Evolutionary conservation across 148 eudicot species (phyloP).

Genomic region (Rhododendron ovatum): DNA sequence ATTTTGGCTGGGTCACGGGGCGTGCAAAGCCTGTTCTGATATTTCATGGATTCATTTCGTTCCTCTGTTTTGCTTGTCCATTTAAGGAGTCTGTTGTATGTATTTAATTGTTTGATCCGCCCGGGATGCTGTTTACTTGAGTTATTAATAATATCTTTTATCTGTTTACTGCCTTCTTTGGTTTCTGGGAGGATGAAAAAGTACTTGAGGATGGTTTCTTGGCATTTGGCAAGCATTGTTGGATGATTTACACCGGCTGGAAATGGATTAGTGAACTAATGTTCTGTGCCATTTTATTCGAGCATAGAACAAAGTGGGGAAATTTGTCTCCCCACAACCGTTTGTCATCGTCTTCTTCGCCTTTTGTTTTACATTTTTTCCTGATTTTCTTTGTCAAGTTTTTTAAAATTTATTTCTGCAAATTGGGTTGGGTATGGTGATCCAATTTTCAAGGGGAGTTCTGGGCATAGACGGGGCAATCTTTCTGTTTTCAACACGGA

Average conservation of each 20-base stretch:
- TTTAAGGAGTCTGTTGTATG: neutral
- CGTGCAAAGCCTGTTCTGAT: neutral
- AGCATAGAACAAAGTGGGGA: neutral
- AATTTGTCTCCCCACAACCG: neutral
- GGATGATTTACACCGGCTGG: neutral
- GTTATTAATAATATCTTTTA: neutral
- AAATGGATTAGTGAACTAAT: neutral
- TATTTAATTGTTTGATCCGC: neutral
- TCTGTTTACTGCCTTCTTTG: neutral
- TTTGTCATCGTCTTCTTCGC: neutral
- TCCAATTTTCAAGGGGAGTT: neutral
- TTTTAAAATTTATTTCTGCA: neutral
- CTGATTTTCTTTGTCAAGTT: neutral
- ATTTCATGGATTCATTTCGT: neutral
- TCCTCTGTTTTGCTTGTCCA: neutral
- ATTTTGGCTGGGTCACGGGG: neutral
- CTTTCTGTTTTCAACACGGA: too few relatives aligned
- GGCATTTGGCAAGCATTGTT: neutral
- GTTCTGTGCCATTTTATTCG: neutral
- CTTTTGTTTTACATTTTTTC: neutral
- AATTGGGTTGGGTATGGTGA: neutral
- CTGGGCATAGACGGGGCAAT: neutral
- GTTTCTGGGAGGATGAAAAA: neutral
- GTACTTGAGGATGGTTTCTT: neutral
- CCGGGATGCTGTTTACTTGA: neutral